Evolutionary conservation across 2,329 filamentous ascomycete genomes (phyloP), one percentile per base, ranked within the genome.

Genomic region (Diplodia mutila): DNA sequence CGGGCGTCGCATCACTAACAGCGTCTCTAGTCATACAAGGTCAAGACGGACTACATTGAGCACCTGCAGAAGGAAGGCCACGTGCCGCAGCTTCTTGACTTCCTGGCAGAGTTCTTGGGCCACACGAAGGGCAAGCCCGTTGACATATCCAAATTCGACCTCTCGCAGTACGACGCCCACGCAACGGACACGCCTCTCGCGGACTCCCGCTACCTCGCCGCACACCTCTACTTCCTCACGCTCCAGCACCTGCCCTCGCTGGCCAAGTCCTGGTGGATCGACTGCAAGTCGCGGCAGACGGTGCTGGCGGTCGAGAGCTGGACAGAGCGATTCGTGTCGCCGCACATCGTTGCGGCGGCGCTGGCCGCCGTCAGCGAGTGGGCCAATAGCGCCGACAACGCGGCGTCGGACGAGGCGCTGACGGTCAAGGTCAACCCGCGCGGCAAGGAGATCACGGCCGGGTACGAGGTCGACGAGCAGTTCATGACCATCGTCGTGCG

Each of bases 381-480:
- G 92, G 84, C 86, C 0, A 82, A 77, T 29, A 72, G 76, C 52
- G 79, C 79, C 69, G 72, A 75, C 25, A 75, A 76, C 42, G 70
- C 78, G 0, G 75, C 76, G 52, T 71, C 71, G n/a, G 83, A 86
- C 52, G 84, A 85, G 71, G 84, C 87, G 9, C 81, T 90, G 72
- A 80, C 79, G 18, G 84, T 98, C 67, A 94, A 91, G 76, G 87
- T 96, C 11, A 91, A 89, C 67, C 85, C 86, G 39, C 84, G 87
- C 12, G 88, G 89, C 0, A 86, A 87, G 59, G 94, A 98, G 78
- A 87, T 98, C 42, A 90, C 89, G 14, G 93, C 93, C 0, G 89
- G 89, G 3, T 97, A 97, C 76, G 88, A 91, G 64, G 88, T 99
- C 12, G 95, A 99, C 76, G 94, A 98, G 69, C 88, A 91, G 72